Evolutionary conservation across 352 stramenopile species (phyloP).

Genomic region (Phytophthora citrophthora): DNA sequence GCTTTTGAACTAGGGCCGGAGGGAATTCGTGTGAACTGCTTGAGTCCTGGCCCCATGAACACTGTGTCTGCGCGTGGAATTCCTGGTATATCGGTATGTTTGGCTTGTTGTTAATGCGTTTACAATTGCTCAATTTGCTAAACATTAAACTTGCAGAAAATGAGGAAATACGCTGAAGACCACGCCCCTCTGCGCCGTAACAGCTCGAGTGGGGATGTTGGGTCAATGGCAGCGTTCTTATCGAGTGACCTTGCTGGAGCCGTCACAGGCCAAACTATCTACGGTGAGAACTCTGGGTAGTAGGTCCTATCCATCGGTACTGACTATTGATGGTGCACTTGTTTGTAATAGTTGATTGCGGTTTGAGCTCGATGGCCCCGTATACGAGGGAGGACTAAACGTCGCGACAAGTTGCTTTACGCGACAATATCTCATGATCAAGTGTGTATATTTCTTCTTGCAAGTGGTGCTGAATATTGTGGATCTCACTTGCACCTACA

Average conservation of each 20-base stretch:
- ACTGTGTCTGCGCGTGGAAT: constrained; percentile 93
- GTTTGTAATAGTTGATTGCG: constrained; percentile 67
- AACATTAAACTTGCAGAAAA: constrained; percentile 51
- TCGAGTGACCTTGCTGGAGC: constrained; percentile 70
- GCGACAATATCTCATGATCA: not conserved
- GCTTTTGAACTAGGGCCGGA: constrained; percentile 80
- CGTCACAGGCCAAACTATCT: constrained; percentile 92
- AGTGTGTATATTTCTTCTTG: constrained; percentile 1
- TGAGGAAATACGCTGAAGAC: constrained; percentile 77
- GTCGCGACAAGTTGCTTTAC: not conserved
- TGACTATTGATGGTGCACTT: constrained; percentile 12
- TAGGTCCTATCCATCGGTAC: no score
- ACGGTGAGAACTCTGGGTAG: constrained; percentile 47
- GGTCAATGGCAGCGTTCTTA: constrained; percentile 80
- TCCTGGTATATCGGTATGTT: constrained; percentile 77
- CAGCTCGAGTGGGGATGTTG: constrained; percentile 78
- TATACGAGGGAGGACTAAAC: constrained; percentile 36
- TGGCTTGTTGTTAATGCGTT: not conserved
- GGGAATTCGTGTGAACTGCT: constrained; percentile 90
- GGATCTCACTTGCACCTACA: not conserved
- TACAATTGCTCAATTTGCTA: not conserved
- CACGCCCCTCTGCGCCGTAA: constrained; percentile 76
- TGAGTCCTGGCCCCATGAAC: constrained; percentile 91
- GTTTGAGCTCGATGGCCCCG: constrained; percentile 65
- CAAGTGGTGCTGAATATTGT: constrained; percentile 1